Conservation (phyloP, 169 alveolate genomes). For the Eimeria praecox region DNA sequence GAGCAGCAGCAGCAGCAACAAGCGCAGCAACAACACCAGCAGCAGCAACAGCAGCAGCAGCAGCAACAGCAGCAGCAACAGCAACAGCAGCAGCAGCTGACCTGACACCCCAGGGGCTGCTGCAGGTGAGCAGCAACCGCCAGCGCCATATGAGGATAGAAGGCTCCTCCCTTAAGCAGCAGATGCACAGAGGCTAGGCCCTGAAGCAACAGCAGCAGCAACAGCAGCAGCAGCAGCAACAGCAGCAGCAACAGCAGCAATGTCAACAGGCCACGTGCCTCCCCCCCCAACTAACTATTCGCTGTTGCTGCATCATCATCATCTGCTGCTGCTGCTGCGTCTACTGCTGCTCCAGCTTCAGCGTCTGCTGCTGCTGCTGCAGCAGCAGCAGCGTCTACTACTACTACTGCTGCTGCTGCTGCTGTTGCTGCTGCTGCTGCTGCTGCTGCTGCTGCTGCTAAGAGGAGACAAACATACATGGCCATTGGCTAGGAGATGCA, state of each 20-base stretch:
- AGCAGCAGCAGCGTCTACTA: neutral
- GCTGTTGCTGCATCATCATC: too few species aligned
- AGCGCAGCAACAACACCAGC: neutral
- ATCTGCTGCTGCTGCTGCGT: too few species aligned
- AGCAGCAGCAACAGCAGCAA: neutral
- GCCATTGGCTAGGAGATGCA: constrained; percentile 74
- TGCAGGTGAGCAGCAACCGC: constrained; percentile 74
- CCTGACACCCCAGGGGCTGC: constrained; percentile 73
- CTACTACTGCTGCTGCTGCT: constrained; percentile 17
- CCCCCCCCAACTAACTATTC: too few species aligned
- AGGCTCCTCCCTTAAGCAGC: constrained; percentile 53
- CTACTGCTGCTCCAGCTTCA: too few species aligned
- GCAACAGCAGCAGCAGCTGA: constrained; percentile 69
- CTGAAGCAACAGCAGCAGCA: constrained; percentile 23
- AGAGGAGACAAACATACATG: constrained; percentile 2
- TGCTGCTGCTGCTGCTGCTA: constrained; percentile 35
- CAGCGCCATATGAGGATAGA: constrained; percentile 79
- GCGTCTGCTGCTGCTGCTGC: neutral
- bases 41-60: neutral
- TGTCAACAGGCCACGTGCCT: neutral
- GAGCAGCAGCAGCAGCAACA: constrained; percentile 32
- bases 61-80: constrained; percentile 48
- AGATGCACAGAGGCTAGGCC: constrained; percentile 14
- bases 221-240: constrained; percentile 13
- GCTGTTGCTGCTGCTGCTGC: constrained; percentile 49